phyloP scores from a whole-genome alignment of 2,329 filamentous ascomycete species.

The Curvularia spicifera region DNA sequence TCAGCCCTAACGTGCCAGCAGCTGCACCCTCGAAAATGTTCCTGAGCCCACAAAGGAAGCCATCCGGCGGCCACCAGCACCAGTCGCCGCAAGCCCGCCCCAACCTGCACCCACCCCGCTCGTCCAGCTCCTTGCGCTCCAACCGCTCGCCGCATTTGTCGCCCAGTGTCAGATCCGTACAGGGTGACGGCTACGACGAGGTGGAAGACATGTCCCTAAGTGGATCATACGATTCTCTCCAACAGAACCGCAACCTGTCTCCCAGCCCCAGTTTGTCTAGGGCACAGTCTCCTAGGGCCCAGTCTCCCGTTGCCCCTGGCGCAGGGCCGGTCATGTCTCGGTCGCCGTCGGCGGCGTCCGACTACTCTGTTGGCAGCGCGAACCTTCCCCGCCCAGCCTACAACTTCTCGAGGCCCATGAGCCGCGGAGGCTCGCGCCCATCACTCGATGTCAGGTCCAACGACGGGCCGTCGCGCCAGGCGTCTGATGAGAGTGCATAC shows the following conservation, averaged over 20 bases:
- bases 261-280: slow-evolving; percentile 66
- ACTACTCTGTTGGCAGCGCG: slow-evolving; percentile 68
- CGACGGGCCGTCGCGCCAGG: slow-evolving; percentile 46
- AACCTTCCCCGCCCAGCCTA: slow-evolving; percentile 75
- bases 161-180: slow-evolving; percentile 56
- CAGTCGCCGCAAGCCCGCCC: slow-evolving; percentile 33
- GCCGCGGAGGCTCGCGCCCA: slow-evolving; percentile 68
- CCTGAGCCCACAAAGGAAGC: slow-evolving; percentile 47
- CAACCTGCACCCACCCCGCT: slow-evolving; percentile 50
- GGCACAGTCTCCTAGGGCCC: slow-evolving; percentile 52
- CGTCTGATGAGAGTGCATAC: slow-evolving; percentile 45
- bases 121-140: slow-evolving; percentile 45
- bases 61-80: slow-evolving; percentile 48
- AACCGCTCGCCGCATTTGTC: slow-evolving; percentile 45
- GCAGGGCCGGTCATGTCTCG: slow-evolving; percentile 65
- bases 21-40: slow-evolving; percentile 44
- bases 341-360: slow-evolving; percentile 85
- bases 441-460: slow-evolving; percentile 47
- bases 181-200: slow-evolving; percentile 66
- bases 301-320: slow-evolving; percentile 69
- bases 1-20: slow-evolving; percentile 45
- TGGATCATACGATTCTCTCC: slow-evolving; percentile 68
- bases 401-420: slow-evolving; percentile 93
- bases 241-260: slow-evolving; percentile 74
- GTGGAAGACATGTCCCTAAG: slow-evolving; percentile 69